Conservation (phyloP, 2,329 filamentous ascomycete genomes). For the Leptodontidium sp. region DNA sequence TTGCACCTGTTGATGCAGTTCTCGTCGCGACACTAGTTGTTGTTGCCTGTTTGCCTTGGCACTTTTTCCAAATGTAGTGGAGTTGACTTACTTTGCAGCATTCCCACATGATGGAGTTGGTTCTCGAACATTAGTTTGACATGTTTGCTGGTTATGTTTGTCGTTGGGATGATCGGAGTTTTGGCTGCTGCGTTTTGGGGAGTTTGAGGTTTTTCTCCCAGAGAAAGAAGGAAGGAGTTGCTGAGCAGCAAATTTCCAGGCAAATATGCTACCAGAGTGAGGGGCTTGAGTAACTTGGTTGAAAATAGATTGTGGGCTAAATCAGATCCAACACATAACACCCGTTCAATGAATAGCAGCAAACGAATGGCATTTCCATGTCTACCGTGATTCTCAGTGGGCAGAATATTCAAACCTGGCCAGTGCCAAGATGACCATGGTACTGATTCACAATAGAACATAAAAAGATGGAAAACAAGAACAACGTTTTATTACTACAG, state of each 20-base stretch:
- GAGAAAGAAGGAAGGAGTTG: background rate
- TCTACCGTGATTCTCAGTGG: no score
- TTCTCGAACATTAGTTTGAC: background rate
- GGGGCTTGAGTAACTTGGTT: background rate
- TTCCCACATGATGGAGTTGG: background rate
- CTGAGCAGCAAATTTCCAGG: no score
- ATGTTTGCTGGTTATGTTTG: background rate
- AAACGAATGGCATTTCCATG: no score
- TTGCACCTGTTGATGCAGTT: background rate
- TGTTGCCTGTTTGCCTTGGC: background rate
- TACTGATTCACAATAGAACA: background rate
- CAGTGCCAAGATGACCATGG: background rate
- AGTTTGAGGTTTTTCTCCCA: background rate
- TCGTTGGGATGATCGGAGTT: background rate
- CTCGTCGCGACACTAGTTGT: background rate
- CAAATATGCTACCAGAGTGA: background rate
- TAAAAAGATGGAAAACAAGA: background rate
- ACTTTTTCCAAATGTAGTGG: background rate
- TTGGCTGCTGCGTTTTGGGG: background rate
- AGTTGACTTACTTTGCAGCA: background rate
- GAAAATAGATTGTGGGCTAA: background rate
- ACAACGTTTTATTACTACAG: conserved; percentile 26
- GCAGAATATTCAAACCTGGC: no score
- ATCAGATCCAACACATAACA: background rate
- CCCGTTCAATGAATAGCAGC: background rate